Conservation (phyloP, 805 yeast genomes). For the Yamadazyma tumulicola region DNA sequence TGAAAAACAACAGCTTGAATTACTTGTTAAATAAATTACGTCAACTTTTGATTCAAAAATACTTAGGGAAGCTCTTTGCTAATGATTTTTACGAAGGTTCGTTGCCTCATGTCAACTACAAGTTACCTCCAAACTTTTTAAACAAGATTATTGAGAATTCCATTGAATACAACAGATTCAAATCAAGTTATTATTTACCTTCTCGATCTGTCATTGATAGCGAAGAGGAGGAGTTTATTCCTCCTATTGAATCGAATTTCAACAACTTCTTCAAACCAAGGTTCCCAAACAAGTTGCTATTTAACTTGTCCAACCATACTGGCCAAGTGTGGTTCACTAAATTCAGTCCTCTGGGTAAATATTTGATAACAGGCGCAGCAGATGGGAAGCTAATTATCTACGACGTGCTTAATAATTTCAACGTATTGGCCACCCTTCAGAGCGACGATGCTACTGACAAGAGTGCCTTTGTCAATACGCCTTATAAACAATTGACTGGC, state of each 20-base stretch:
- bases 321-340: conserved; percentile 84
- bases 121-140: conserved; percentile 20
- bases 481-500: conserved; percentile 23
- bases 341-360: conserved; percentile 75
- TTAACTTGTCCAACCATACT: conserved; percentile 48
- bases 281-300: conserved; percentile 48
- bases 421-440: conserved; percentile 26
- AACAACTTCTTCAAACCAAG: conserved; percentile 16
- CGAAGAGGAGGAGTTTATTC: conserved; percentile 7
- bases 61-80: conserved; percentile 9
- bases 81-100: conserved; percentile 13
- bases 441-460: conserved; percentile 26
- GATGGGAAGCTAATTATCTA: conserved; percentile 65
- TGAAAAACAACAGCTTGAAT: conserved; percentile 6
- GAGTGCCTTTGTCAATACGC: conserved; percentile 22
- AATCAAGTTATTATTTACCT: conserved; percentile 27
- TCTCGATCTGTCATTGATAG: conserved; percentile 16
- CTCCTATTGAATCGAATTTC: conserved; percentile 13
- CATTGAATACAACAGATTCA: conserved; percentile 7
- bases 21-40: conserved; percentile 9
- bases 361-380: conserved; percentile 71
- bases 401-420: conserved; percentile 49
- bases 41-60: conserved; percentile 5
- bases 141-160: conserved; percentile 17
- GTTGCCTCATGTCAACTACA: conserved; percentile 13